phyloP scores from a whole-genome alignment of 768 basidiomycete genomes.

The Tricholoma terreum region DNA sequence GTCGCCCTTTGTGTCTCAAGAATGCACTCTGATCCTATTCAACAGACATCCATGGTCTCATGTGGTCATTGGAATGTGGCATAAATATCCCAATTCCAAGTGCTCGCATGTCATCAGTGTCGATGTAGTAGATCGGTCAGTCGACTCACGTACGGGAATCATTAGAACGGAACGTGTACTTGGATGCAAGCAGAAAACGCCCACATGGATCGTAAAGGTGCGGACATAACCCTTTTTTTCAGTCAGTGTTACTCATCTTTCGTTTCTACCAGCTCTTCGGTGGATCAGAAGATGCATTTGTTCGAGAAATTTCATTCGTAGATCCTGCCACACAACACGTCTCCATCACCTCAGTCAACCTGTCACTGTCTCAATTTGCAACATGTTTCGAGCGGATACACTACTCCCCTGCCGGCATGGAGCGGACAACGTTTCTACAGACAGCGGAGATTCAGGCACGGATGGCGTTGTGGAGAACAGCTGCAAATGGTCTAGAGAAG shows the following conservation, averaged over 20 bases:
- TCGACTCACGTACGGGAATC: slow-evolving; percentile 82
- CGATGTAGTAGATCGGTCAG: slow-evolving; percentile 81
- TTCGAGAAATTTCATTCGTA: slow-evolving; percentile 91
- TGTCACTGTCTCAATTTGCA: slow-evolving; percentile 92
- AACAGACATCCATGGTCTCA: slow-evolving; percentile 85
- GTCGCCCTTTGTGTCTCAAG: slow-evolving; percentile 25
- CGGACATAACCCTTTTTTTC: slow-evolving; percentile 19
- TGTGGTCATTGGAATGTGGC: slow-evolving; percentile 91
- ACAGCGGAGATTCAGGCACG: slow-evolving; percentile 91
- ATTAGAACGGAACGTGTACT: slow-evolving; percentile 89
- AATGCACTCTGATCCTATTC: slow-evolving; percentile 13
- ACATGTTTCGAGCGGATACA: slow-evolving; percentile 89
- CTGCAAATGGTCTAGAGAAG: slow-evolving; percentile 79
- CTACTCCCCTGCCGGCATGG: slow-evolving; percentile 67
- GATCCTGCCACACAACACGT: slow-evolving; percentile 80
- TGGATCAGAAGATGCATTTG: slow-evolving; percentile 91
- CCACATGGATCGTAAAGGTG: slow-evolving; percentile 91
- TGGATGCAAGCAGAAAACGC: slow-evolving; percentile 90
- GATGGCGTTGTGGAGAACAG: slow-evolving; percentile 74
- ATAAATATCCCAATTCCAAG: slow-evolving; percentile 94
- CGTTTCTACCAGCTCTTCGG: slow-evolving; percentile 68
- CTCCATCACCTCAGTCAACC: slow-evolving; percentile 88
- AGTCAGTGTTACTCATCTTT: slow-evolving; percentile 1
- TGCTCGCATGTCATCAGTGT: slow-evolving; percentile 86
- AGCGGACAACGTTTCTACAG: slow-evolving; percentile 74